phyloP scores from a whole-genome alignment of 2,329 filamentous ascomycete genomes.

The Magnaporthales sp. region DNA sequence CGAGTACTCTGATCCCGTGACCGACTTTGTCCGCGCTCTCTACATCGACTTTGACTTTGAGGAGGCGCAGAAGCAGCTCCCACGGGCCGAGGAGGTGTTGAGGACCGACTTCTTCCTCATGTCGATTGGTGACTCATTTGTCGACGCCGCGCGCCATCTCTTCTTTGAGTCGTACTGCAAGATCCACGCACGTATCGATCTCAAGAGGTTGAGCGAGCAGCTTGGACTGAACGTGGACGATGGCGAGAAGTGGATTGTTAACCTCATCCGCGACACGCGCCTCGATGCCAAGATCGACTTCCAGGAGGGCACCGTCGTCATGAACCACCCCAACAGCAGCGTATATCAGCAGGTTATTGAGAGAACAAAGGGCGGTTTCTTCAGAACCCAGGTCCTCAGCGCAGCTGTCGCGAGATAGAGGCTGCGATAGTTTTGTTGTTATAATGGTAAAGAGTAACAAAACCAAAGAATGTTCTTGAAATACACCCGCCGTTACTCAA shows the following conservation, averaged over 20 bases:
- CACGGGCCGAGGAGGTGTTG: conserved; percentile 82
- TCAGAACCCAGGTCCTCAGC: conserved; percentile 90
- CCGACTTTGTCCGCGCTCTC: conserved; percentile 90
- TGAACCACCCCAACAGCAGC: conserved; percentile 98
- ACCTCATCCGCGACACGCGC: conserved; percentile 93
- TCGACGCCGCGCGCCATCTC: conserved; percentile 88
- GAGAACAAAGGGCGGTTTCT: conserved; percentile 97
- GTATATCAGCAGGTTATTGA: conserved; percentile 99
- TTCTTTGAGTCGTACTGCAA: conserved; percentile 99
- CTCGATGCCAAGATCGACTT: conserved; percentile 99
- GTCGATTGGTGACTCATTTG: conserved; percentile 75
- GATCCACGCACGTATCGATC: conserved; percentile 97
- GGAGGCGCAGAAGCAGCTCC: conserved; percentile 84
- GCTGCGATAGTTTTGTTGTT: neutral
- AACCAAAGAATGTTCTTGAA: neutral
- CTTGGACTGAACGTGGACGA: conserved; percentile 89
- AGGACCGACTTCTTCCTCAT: conserved; percentile 93
- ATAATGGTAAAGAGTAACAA: neutral
- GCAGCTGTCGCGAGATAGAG: conserved; percentile 48
- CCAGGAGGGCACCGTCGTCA: conserved; percentile 95
- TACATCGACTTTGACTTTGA: conserved; percentile 97
- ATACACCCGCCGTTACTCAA: neutral
- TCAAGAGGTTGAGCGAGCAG: conserved; percentile 88
- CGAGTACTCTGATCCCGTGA: conserved; percentile 94
- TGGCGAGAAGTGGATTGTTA: conserved; percentile 99